These are phyloP conservation scores for Phytopythium oedochilum DNA, from an alignment of 352 stramenopile species.

Conservation along the genomic window DNA sequence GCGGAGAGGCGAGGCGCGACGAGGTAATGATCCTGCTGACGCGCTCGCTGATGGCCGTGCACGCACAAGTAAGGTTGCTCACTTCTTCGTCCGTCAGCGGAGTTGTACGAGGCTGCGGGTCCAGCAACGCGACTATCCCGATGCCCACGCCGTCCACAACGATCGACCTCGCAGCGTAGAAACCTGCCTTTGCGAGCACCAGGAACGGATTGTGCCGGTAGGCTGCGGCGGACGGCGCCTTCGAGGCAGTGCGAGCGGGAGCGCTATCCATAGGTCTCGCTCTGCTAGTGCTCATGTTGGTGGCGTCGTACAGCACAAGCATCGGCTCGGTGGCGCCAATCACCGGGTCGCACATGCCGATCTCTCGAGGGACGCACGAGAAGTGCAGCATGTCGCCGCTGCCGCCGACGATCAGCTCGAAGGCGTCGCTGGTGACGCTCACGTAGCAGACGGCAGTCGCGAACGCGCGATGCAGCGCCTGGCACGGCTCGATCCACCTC, in stretches of 20 bases:
- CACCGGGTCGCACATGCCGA: slow-evolving; percentile 23
- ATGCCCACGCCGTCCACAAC: slow-evolving; percentile 9
- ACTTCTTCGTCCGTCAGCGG: slow-evolving; percentile 3
- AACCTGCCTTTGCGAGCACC: slow-evolving; percentile 11
- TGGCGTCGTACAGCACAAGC: slow-evolving; percentile 8
- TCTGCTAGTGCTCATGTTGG: neutral
- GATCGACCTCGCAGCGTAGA: slow-evolving; percentile 17
- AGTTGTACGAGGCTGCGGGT: slow-evolving; percentile 4
- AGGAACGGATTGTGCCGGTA: slow-evolving; percentile 24
- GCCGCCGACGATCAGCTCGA: slow-evolving; percentile 19
- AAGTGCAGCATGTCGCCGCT: slow-evolving; percentile 19
- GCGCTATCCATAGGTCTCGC: too few species aligned
- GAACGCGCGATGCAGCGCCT: slow-evolving; percentile 5
- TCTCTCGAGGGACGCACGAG: slow-evolving; percentile 21
- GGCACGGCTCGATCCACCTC: slow-evolving; percentile 12
- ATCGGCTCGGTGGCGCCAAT: slow-evolving; percentile 10
- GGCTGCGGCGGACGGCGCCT: neutral
- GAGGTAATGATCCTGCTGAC: neutral
- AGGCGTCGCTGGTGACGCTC: slow-evolving; percentile 7
- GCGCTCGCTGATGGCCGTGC: slow-evolving; percentile 5
- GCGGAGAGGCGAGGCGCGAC: neutral
- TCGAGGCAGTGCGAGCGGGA: neutral
- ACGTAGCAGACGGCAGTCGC: slow-evolving; percentile 10
- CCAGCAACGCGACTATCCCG: slow-evolving; percentile 15
- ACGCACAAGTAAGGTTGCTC: neutral